phyloP scores from a whole-genome alignment of 345 rosid genomes.

The Syzygium aqueum region DNA sequence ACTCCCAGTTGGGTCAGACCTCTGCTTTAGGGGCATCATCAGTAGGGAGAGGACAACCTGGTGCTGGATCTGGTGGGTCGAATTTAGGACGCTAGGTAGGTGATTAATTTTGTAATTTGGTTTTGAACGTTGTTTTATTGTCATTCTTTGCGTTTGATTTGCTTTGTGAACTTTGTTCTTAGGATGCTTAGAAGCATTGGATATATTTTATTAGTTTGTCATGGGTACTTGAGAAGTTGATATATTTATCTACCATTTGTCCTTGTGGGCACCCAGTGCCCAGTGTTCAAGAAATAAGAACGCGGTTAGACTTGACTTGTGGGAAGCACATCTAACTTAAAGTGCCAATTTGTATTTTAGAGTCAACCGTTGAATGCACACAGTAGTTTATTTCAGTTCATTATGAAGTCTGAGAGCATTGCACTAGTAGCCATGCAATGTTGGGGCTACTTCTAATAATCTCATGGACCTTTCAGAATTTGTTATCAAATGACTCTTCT shows the following conservation, averaged over 20 bases:
- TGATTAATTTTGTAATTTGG: background rate
- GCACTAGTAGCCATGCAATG: background rate
- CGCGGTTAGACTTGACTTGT: background rate
- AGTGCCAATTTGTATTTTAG: background rate
- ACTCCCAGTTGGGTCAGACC: conserved; percentile 16
- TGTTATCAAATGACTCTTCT: background rate
- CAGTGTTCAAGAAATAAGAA: background rate
- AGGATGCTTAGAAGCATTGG: background rate
- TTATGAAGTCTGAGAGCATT: background rate
- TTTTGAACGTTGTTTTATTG: background rate
- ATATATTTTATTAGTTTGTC: background rate
- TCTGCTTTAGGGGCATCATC: conserved; percentile 9
- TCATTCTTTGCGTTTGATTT: background rate
- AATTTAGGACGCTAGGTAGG: background rate
- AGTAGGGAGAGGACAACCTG: conserved; percentile 6
- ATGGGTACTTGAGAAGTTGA: background rate
- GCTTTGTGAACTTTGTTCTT: background rate
- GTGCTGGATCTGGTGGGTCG: background rate
- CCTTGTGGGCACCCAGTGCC: background rate
- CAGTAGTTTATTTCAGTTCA: background rate
- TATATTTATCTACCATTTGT: background rate
- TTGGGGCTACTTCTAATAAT: background rate
- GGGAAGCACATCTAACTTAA: background rate
- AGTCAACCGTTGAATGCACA: background rate
- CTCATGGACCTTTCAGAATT: background rate